Base-by-base conservation (phyloP, 495 filamentous ascomycete genomes). In the Penicillium dipodomyicola region DNA sequence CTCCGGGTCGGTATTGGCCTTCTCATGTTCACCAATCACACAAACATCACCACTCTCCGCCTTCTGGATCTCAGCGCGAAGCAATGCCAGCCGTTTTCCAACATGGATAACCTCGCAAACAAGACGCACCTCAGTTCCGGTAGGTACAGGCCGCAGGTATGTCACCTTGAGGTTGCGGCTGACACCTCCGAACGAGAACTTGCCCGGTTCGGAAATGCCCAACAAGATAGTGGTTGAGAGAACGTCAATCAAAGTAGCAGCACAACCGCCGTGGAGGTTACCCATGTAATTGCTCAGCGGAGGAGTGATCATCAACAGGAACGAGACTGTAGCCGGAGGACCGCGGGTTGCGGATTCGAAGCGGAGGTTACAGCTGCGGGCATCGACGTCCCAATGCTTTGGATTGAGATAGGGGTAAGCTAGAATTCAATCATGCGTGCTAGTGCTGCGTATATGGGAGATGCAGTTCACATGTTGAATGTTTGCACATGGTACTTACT, bases 181-280 rank as follows among this genome's bases (percentile, higher is more conserved):
- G 3, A 91, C 86, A 11, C 89, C 87, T n/a, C 80, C 75, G 46
- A 69, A 69, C 27, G 74, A 53, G 79, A 87, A 92, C 57, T 77
- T 84, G 4, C 88, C 88, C 0, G 82, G 80, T 15, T 69, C 70
- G 12, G 81, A 77, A 33, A 86, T 69, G 0, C 84, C 79, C 6
- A 79, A 64, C 17, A 91, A 68, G 14, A 83, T 74, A n/a, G 74
- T 63, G 4, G 81, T 82, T 0, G 89, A 89, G 60, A 85, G 81
- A 20, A 82, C 66, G 65, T 91, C 87, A 62, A 90, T 84, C 2
- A 91, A 67, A 0, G 86, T 84, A 0, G 88, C 81, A 0, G 80
- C 76, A 60, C 82, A 86, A 5, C 88, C 89, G 37, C 89, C 89
- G 63, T 91, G 89, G 12, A 93, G 71, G 67, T 79, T 88, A 0